Percentiles rank a stretch among this genome's conserved stretches.
phyloP scores from a whole-genome alignment of 2,329 filamentous ascomycete species.

The Aspergillus versicolor region DNA sequence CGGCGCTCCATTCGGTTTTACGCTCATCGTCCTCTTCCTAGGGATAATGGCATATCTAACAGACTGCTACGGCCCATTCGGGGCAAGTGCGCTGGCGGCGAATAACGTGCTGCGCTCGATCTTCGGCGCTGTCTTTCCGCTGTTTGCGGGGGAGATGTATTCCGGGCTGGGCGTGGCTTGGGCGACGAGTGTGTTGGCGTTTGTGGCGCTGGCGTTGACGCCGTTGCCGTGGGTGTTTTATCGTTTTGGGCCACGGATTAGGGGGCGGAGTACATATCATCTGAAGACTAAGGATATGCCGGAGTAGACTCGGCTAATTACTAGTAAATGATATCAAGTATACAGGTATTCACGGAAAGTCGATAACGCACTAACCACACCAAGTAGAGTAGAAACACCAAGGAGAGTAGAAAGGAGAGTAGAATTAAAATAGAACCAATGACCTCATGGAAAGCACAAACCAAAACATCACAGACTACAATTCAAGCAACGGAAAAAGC shows the following conservation, averaged over 20 bases:
- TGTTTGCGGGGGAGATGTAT: slow-evolving; percentile 56
- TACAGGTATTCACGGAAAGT: too few species aligned
- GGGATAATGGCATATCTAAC: not conserved
- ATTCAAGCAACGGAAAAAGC: too few species aligned
- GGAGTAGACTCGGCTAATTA: too few species aligned
- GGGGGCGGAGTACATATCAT: slow-evolving; percentile 40
- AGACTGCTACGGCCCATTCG: too few species aligned
- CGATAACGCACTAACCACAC: too few species aligned
- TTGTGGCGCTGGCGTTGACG: slow-evolving; percentile 47
- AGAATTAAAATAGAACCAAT: too few species aligned
- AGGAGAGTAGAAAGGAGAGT: too few species aligned
- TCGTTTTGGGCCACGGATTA: slow-evolving; percentile 55
- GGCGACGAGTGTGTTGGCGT: slow-evolving; percentile 62
- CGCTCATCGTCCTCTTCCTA: not conserved
- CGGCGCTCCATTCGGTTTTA: not conserved
- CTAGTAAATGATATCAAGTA: too few species aligned
- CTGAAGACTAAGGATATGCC: too few species aligned
- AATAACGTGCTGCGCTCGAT: slow-evolving; percentile 42
- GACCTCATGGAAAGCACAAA: too few species aligned
- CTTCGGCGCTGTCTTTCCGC: slow-evolving; percentile 47
- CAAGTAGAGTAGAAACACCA: too few species aligned
- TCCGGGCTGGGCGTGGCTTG: slow-evolving; percentile 64
- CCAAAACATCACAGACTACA: too few species aligned
- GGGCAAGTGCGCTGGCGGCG: slow-evolving; percentile 47
- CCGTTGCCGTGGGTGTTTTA: slow-evolving; percentile 53